These are phyloP conservation scores for Sclerotinia minor DNA, from an alignment of 2,329 filamentous ascomycete genomes.

Conservation along the genomic window DNA sequence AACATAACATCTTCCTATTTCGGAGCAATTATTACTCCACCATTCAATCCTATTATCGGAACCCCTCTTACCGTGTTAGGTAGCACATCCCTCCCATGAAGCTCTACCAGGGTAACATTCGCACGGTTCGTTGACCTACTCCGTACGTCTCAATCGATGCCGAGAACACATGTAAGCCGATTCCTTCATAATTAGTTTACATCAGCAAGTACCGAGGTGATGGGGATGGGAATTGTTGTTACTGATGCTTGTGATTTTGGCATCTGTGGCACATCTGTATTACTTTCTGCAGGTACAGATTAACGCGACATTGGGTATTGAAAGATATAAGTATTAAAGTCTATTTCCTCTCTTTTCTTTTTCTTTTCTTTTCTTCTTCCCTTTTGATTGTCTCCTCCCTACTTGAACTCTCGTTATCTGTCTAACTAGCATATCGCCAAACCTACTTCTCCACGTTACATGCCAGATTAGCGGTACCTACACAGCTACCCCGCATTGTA, in stretches of 20 bases:
- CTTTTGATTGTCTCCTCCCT: background rate
- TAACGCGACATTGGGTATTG: too few relatives aligned
- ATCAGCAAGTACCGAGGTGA: conserved; percentile 17
- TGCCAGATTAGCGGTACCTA: too few relatives aligned
- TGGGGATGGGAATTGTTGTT: background rate
- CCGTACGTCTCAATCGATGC: conserved; percentile 1
- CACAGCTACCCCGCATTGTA: conserved; percentile 4
- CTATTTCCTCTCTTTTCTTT: background rate
- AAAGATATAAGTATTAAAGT: conserved; percentile 14
- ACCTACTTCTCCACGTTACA: background rate
- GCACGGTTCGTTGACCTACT: background rate
- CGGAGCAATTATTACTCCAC: conserved; percentile 9
- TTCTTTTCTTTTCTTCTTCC: background rate
- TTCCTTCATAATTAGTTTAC: background rate
- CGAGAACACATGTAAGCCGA: conserved; percentile 19
- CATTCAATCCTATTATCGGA: background rate
- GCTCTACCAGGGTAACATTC: background rate
- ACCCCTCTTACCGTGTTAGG: background rate
- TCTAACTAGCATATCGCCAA: background rate
- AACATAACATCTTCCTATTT: conserved; percentile 5
- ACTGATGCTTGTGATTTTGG: background rate
- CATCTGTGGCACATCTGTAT: background rate
- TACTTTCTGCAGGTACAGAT: conserved; percentile 8
- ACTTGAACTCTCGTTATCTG: background rate
- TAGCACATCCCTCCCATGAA: background rate